A percentile compares a stretch with the other conserved stretches of the same genome.
phyloP scores from a whole-genome alignment of 2,329 filamentous ascomycete species.

The Aspergillus proliferans region DNA sequence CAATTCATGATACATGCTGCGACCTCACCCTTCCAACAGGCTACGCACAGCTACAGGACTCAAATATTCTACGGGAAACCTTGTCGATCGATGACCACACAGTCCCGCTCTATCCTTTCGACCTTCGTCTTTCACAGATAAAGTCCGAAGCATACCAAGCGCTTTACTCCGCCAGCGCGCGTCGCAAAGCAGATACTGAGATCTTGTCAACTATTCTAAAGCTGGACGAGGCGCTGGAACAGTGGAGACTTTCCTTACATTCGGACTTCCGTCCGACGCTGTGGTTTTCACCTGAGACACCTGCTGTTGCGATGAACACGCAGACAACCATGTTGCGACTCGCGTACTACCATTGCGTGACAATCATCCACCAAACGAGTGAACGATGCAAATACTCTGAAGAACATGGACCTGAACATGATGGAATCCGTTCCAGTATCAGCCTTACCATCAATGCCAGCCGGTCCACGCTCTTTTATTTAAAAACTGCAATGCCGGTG shows the following conservation, averaged over 20 bases:
- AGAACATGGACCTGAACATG: neutral
- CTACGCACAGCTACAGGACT: constrained; percentile 19
- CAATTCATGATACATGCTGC: constrained; percentile 36
- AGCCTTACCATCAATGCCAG: neutral
- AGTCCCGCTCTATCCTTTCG: constrained; percentile 32
- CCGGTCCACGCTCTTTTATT: neutral
- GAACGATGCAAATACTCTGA: constrained; percentile 35
- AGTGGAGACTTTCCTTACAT: constrained; percentile 44
- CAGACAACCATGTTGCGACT: constrained; percentile 40
- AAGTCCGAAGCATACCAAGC: constrained; percentile 42
- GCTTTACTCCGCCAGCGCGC: constrained; percentile 42
- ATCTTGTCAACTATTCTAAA: constrained; percentile 45
- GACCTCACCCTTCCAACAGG: constrained; percentile 40
- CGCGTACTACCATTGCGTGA: constrained; percentile 48
- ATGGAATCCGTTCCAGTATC: neutral
- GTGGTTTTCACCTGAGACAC: constrained; percentile 22
- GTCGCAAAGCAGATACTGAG: constrained; percentile 43
- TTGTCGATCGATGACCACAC: constrained; percentile 9
- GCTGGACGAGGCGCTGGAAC: constrained; percentile 48
- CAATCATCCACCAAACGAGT: constrained; percentile 46
- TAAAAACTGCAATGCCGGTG: neutral
- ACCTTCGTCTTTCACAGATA: constrained; percentile 40
- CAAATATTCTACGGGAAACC: constrained; percentile 1
- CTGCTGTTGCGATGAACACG: constrained; percentile 26
- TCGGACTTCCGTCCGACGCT: constrained; percentile 37